Evolutionary conservation across 306 rosid species (phyloP), one percentile per base, ranked within the genome.

Genomic region (Trifolium fragiferum): DNA sequence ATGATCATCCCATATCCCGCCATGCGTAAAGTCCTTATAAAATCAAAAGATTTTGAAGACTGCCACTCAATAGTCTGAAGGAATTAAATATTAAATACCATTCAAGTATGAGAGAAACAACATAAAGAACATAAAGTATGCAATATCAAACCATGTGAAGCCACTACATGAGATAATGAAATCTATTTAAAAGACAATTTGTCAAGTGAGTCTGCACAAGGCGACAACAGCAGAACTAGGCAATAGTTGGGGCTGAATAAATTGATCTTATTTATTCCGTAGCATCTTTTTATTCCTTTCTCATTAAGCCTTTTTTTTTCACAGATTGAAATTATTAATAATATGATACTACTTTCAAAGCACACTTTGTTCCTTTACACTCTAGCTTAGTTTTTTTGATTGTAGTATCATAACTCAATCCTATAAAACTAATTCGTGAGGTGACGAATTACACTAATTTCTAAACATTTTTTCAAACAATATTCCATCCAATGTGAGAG

Each of bases 1-100:
- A 94, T 30, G 62, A 94, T 2, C 92, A 90, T 18, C 61, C 97
- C 98, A 74, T 94, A 91, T 71, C 90, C 92, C 12, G 92, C 95
- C 98, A 91, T 94, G 33, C 98, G 93, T 55, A 84, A 74, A 46
- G 95, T 91, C 87, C 98, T 90, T 75, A 87, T 25, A 35, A 81
- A 53, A 87, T 94, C 89, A 78, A 74, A 91, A 55, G 86, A 20
- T 54, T 81, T 92, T 12, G 80, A 78, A 43, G 89, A 81, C 37
- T 77, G 38, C 18, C 27, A 62, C 14, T 82, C 80, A 47, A 91
- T 72, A 62, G 80, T 89, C 98, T 94, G 85, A 82, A 76, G 49
- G 37, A 72, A 58, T 44, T 47, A 18, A 30, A 40, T 50, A 53
- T 14, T 18, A 21, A 70, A 74, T 16, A 70, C 66, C 54, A 68